Evolutionary conservation across 495 filamentous ascomycete genomes (phyloP).

Genomic region (Paragyromitra xinjiangensis): DNA sequence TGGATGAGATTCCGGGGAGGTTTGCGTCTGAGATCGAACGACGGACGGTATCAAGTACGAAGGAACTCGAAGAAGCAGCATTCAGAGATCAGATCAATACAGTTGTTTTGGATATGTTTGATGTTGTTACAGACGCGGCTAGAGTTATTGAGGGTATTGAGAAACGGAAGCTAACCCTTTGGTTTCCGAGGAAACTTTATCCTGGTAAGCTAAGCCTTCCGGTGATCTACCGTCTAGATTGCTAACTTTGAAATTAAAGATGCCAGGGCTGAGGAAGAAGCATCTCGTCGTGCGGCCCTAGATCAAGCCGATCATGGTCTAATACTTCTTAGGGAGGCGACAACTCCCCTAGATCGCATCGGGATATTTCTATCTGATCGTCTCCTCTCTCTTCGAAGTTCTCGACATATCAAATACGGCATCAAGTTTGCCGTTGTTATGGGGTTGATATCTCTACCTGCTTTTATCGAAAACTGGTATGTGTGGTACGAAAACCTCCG

Average conservation of each 20-base stretch:
- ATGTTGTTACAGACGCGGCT: slow-evolving; percentile 46
- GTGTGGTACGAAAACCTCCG: slow-evolving; percentile 54
- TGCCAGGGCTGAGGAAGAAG: slow-evolving; percentile 35
- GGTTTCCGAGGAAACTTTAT: slow-evolving; percentile 48
- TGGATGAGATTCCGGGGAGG: slow-evolving; percentile 35
- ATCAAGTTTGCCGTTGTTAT: slow-evolving; percentile 56
- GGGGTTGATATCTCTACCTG: slow-evolving; percentile 54
- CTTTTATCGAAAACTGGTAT: slow-evolving; percentile 50
- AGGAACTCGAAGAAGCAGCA: slow-evolving; percentile 49
- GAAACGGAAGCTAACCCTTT: slow-evolving; percentile 39
- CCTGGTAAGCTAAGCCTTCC: slow-evolving; percentile 23
- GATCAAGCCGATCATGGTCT: slow-evolving; percentile 42
- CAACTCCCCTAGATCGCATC: slow-evolving; percentile 44
- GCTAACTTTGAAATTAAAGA: slow-evolving; percentile 9
- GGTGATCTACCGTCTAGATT: not conserved
- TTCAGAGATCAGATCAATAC: slow-evolving; percentile 56
- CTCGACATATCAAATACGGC: slow-evolving; percentile 56
- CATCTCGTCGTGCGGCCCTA: slow-evolving; percentile 15
- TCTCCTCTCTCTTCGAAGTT: slow-evolving; percentile 45
- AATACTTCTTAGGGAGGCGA: slow-evolving; percentile 45
- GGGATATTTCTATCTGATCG: slow-evolving; percentile 48
- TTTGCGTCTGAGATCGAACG: slow-evolving; percentile 28
- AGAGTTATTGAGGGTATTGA: slow-evolving; percentile 44
- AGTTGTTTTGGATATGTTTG: slow-evolving; percentile 51
- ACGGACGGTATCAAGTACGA: slow-evolving; percentile 34